Evolutionary conservation across 139 green algal genomes (phyloP), one percentile per base, ranked within the genome.

Genomic region (Diplosphaera chodatii): DNA sequence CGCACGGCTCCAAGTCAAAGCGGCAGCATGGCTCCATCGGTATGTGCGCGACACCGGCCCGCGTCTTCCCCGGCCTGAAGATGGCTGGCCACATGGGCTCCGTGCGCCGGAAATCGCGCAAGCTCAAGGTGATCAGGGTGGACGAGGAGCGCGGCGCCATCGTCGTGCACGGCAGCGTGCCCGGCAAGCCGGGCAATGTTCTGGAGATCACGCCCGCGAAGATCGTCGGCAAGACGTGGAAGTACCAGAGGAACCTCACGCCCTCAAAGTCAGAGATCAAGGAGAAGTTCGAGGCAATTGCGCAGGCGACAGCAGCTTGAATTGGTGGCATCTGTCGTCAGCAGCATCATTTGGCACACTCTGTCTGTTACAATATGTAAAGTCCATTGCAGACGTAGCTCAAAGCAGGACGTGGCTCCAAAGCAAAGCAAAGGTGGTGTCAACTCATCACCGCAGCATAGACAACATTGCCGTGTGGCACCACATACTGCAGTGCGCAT

Each of bases 1-100:
- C 94, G 40, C 95, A 99, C 89, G 95, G 95, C 66, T 97, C 90
- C 75, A 99, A 99, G 82, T 93, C 82, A 20, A 89, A 99, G 84
- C 86, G 95, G 75, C 74, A 97, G 85, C 94, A 96, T 69, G 95
- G 95, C 64, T 96, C 92, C 79, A 97, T 93, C 55, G 95, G 95
- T 65, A 69, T 87, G 16, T 87, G 85, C 68, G 92, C 95, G 67
- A 96, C 92, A 3, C 95, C 95, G 33, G 86, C 84, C n/a, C 88
- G 95, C 65, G 91, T 96, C 1, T 92, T 95, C 69, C 95, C 95
- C 3, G 95, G 95, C 69, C 88, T 96, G 23, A 98, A 97, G 86
- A 94, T 95, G 85, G 83, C 94, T 2, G 93, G 93, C 55, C 88
- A 93, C 62, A 96, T 99, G 92, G 95, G 95, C 32, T 87, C 88